Base-by-base conservation (phyloP, 192 early-diverging fungal species). In the Spizellomyces punctatus region DNA sequence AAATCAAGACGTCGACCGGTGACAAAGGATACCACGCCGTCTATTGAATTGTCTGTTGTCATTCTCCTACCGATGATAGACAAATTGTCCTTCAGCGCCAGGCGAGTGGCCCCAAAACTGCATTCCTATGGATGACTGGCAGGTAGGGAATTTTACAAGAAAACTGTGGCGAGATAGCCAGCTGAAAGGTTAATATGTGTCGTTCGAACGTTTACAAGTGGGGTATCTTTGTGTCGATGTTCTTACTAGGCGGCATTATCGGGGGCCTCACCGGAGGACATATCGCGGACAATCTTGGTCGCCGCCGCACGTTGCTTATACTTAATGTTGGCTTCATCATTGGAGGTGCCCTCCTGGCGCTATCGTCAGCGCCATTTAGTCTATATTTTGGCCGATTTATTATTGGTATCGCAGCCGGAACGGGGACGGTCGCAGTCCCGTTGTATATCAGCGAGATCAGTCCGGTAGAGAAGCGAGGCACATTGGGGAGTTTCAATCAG, bases 401-500 rank as follows among this genome's bases (percentile, higher is more conserved):
- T 10, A 80, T 83, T 43, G 95, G 95, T 12, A 73, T 96, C 46
- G 92, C 90, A 5, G 87, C 87, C 55, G 95, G 95, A 10, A 79
- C 89, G 6, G 83, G 86, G 46, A 84, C 87, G 36, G 94, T 93
- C 14, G 86, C 93, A 36, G 89, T 92, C 6, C 93, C 95, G 2
- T 88, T 89, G 57, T 95, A 93, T 77, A 85, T 94, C 50, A 83
- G 89, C 59, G 95, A 95, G 66, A 80, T 90, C 17, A 83, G 89
- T 6, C 91, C 95, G 3, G 76, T 85, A 49, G 75, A 77, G 9
- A 73, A 84, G n/a, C 82, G 93, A 7, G 95, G 95, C 0, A 78
- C 84, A 44, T 83, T 94, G 44, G 94, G 94, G 22, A 84, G 89
- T n/a, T 82, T 91, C 71, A 94, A 94, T 77, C 95, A 96, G 79